Conservation (phyloP, 345 rosid genomes). For the Linum usitatissimum region DNA sequence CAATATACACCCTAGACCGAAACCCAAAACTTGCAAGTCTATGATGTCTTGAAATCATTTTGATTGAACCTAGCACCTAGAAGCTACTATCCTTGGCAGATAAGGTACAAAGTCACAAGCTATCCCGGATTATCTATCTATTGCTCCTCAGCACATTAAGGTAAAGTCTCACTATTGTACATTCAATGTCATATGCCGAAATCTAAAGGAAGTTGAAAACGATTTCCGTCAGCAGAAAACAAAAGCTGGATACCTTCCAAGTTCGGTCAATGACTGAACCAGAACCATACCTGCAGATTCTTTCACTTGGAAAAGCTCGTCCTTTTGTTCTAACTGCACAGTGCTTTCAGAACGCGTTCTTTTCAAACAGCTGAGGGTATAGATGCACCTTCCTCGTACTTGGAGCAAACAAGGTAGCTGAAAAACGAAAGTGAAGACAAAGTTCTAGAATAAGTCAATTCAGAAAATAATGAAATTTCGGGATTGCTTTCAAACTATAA, state of each 20-base stretch:
- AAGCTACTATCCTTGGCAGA: neutral
- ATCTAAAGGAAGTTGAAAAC: neutral
- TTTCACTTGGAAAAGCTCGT: slow-evolving; percentile 34
- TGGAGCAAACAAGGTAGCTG: slow-evolving; percentile 72
- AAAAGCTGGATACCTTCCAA: slow-evolving; percentile 35
- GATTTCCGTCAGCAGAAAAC: neutral
- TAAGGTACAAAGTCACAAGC: neutral
- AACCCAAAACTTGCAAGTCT: neutral
- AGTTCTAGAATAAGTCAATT: neutral
- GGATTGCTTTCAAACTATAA: neutral
- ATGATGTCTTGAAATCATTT: neutral
- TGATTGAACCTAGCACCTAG: neutral
- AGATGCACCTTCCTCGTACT: slow-evolving; percentile 64
- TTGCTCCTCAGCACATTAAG: no score
- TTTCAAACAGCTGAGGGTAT: slow-evolving; percentile 44
- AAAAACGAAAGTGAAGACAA: neutral
- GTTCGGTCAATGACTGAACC: slow-evolving; percentile 62
- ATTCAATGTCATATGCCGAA: slow-evolving; percentile 6
- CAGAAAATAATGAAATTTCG: neutral
- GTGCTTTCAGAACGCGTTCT: slow-evolving; percentile 10
- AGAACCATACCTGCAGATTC: slow-evolving; percentile 73
- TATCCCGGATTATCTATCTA: neutral
- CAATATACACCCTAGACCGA: neutral
- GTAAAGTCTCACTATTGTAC: neutral
- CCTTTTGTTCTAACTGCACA: slow-evolving; percentile 16